These are phyloP conservation scores for Vitis amurensis DNA, from an alignment of 164 flowering plant species.

Conservation along the genomic window DNA sequence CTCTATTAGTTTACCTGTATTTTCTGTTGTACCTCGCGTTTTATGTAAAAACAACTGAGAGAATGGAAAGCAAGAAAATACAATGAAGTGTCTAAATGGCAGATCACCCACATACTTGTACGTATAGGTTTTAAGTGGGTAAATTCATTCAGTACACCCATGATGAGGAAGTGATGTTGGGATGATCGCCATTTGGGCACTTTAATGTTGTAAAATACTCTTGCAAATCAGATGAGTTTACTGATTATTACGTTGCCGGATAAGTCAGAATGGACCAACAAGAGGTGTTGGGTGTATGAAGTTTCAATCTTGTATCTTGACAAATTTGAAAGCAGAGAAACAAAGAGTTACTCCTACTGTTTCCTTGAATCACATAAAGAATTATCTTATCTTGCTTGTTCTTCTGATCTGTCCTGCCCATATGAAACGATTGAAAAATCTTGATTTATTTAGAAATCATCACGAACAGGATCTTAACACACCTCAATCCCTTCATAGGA, in stretches of 20 bases:
- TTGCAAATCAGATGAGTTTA: background rate
- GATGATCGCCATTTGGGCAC: background rate
- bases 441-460: too few relatives aligned
- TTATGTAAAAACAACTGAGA: background rate
- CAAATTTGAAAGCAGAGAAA: background rate
- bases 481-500: constrained; percentile 2
- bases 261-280: background rate
- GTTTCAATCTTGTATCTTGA: background rate
- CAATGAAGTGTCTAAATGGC: background rate
- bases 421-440: too few relatives aligned
- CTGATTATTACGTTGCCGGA: background rate
- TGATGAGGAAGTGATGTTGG: background rate
- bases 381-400: too few relatives aligned
- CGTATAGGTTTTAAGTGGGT: background rate
- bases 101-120: background rate
- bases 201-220: background rate
- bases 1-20: background rate
- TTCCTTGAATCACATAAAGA: too few relatives aligned
- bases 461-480: background rate
- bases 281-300: background rate
- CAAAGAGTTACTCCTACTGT: background rate
- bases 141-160: background rate
- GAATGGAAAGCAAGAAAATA: background rate
- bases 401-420: too few relatives aligned
- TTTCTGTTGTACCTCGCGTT: background rate